Base-by-base conservation (phyloP, 176 grass and related monocot genomes). In the Oropetium thomaeum region DNA sequence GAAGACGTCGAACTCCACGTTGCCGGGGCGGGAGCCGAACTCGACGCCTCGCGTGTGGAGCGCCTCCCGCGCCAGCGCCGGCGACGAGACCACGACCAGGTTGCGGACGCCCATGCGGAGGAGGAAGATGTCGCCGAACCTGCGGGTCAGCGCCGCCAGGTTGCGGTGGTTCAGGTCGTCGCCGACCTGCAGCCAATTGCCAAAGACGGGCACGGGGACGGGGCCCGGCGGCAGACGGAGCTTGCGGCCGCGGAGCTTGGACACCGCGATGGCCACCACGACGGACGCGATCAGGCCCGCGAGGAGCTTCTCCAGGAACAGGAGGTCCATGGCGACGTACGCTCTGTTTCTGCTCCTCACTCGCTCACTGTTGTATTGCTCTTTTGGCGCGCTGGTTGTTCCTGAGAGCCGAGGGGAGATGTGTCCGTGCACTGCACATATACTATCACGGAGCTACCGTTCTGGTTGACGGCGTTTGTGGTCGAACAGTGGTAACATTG, bases 141-240 rank as follows among this genome's bases (percentile, higher is more conserved):
- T 82, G 37, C 83, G 67, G 12, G 89, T 87, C 10, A 96, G 75
- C 5, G 76, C 82, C 6, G 90, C 58, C 10, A 97, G 85, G 83
- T 93, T 97, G 55, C 93, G 76, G 87, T 97, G 93, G 87, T 93
- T 93, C 2, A 97, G 87, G 76, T 97, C 93, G 35, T 97, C 93
- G 6, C 90, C 93, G 8, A 97, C 87, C 76, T 97, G 93, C 19
- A 97, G 85, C 93, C 90, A 97, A 73, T 97, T 97, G 47, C 90
- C 90, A 63, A 97, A 93, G 67, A 97, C 73, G 25, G 93, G 90
- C 17, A 93, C 82, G 2, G 90, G 82, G 25, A 93, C 4, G 22
- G 93, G 90, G 6, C 93, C 90, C 0, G 90, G 93, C 0, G 93
- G 93, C 27, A 97, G 90, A 1, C 83, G 60, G 25, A 97, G 76